Base-by-base conservation (phyloP, 2,329 filamentous ascomycete species). In the Colletotrichum euphorbiae region DNA sequence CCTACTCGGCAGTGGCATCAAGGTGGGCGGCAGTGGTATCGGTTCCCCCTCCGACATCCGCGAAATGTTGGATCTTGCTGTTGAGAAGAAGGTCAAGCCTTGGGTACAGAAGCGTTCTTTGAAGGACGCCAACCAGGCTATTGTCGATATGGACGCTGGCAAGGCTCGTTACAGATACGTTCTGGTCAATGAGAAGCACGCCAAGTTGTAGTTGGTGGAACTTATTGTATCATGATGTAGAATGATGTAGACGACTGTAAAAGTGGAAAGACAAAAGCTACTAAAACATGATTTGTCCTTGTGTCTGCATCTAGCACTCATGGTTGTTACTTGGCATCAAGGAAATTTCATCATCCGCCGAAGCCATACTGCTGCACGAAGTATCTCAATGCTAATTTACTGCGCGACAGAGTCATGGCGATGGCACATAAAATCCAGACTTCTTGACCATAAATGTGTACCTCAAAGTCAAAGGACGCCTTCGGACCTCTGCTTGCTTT, bases 41-140 rank as follows among this genome's bases (percentile, higher is more conserved):
- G 84, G 85, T 1, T 79, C 79, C 7, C 74, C 74, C 3, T 48
- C 55, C 17, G 83, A 88, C 68, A 88, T 89, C 48, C 78, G 80
- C 51, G 83, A 86, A 71, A 89, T 89, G 87, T 73, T 89, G 58
- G 67, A 82, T 54, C 81, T 89, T 62, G 85, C 83, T 19, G 85
- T 80, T 0, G 80, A 87, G 61, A 83, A 87, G 75, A 80, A 81
- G 8, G 76, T 89, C 7, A 81, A 84, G 75, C 83, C 86, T 1
- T 87, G 84, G 83, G 81, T 88, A 17, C 79, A 88, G 73, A 77
- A 80, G 74, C 77, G 83, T 40, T 80, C 81, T 3, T 81, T 89
- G 81, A 82, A 80, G 71, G 81, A 85, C 43, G 83, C 82, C 2
- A 88, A 88, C 73, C 73, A 83, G 75, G 80, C 80, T 1, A 77